Conservation (phyloP, 2,329 filamentous ascomycete species). For the Penicillium sp. region DNA sequence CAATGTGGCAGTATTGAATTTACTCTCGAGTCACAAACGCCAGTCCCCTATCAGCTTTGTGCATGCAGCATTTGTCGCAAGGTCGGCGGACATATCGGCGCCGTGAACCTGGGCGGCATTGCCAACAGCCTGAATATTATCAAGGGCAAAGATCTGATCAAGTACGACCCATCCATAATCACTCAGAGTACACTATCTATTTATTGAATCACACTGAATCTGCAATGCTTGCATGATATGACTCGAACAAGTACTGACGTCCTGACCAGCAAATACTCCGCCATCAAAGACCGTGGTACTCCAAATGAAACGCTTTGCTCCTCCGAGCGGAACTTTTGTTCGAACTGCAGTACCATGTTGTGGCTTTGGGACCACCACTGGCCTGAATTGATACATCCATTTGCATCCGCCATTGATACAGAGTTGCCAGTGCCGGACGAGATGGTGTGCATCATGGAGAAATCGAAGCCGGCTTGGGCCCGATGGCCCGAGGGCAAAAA, state of each 20-base stretch:
- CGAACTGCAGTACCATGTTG: conserved; percentile 49
- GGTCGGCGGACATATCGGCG: conserved; percentile 46
- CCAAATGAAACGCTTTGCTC: conserved; percentile 39
- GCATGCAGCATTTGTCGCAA: conserved; percentile 53
- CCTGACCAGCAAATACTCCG: conserved; percentile 44
- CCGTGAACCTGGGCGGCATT: conserved; percentile 49
- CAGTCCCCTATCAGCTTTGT: conserved; percentile 51
- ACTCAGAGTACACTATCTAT: too few species aligned
- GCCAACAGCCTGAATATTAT: conserved; percentile 42
- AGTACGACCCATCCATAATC: conserved; percentile 31
- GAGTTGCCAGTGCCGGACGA: conserved; percentile 46
- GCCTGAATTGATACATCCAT: conserved; percentile 52
- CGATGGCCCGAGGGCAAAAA: conserved; percentile 51
- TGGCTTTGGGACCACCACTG: conserved; percentile 50
- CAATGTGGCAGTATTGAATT: conserved; percentile 52
- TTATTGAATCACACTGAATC: neutral
- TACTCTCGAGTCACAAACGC: conserved; percentile 46
- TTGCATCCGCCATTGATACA: conserved; percentile 51
- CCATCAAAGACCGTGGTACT: conserved; percentile 46
- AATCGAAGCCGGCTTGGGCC: conserved; percentile 49
- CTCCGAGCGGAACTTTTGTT: conserved; percentile 50
- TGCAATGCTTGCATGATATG: neutral
- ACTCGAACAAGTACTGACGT: neutral
- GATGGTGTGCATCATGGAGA: conserved; percentile 48
- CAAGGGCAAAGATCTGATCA: conserved; percentile 47